Percentiles rank a stretch among this genome's conserved stretches.
These are phyloP conservation scores for Cercospora sp. DNA, from an alignment of 2,329 filamentous ascomycete genomes.

Conservation along the genomic window DNA sequence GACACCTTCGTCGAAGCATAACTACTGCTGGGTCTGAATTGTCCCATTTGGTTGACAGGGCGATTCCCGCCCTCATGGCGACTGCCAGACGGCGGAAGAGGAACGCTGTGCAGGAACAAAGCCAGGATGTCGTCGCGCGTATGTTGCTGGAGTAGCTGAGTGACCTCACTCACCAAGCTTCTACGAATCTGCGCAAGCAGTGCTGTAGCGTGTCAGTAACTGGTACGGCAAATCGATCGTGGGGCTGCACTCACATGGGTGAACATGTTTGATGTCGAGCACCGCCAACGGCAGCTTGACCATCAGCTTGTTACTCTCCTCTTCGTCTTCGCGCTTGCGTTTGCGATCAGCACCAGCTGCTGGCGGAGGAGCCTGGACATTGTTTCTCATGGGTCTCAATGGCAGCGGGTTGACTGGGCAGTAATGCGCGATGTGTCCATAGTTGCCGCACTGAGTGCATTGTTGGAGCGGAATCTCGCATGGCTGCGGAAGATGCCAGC, in stretches of 20 bases:
- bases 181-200: background rate
- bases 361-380: background rate
- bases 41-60: background rate
- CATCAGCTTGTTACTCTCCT: background rate
- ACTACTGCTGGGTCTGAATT: background rate
- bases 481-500: conserved; percentile 32
- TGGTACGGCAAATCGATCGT: background rate
- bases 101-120: background rate
- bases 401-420: conserved; percentile 26
- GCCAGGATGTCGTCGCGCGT: conserved; percentile 9
- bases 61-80: background rate
- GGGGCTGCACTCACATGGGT: conserved; percentile 1
- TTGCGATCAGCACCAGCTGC: background rate
- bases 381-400: background rate
- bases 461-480: conserved; percentile 17
- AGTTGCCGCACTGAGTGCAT: conserved; percentile 27
- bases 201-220: background rate
- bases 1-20: background rate
- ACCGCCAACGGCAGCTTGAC: conserved; percentile 7
- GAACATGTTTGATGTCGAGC: conserved; percentile 8
- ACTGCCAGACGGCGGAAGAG: background rate
- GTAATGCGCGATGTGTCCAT: conserved; percentile 29
- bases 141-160: background rate
- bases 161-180: background rate
- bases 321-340: background rate